These are phyloP conservation scores for Penstemon eatonii DNA, from an alignment of 257 asterid genomes.

Conservation along the genomic window DNA sequence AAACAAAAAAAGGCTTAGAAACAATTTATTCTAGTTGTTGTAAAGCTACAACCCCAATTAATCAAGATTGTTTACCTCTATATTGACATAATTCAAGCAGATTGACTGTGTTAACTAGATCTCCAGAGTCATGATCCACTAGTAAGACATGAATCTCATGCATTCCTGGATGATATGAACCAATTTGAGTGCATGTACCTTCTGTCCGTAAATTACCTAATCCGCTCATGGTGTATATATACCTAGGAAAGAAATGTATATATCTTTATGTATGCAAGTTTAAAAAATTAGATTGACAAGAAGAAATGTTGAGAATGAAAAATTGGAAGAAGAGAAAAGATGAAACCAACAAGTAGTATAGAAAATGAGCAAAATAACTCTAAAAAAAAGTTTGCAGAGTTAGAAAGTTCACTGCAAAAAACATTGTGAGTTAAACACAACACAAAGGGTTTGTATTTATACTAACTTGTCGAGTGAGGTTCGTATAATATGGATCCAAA, in stretches of 20 bases:
- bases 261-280: neutral
- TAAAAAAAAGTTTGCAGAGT: neutral
- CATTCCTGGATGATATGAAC: neutral
- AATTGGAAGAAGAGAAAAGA: neutral
- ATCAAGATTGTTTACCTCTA: conserved; percentile 16
- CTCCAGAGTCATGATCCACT: conserved; percentile 25
- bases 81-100: conserved; percentile 3
- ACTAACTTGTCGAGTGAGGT: too few relatives aligned
- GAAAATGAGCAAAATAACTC: too few relatives aligned
- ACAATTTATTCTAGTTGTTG: neutral
- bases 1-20: neutral
- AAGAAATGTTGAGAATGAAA: neutral
- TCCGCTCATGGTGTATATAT: neutral
- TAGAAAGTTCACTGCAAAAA: neutral
- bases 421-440: too few relatives aligned
- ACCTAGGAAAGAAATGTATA: neutral
- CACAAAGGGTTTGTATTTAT: neutral
- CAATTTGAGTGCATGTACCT: neutral
- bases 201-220: neutral
- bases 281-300: neutral
- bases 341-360: neutral
- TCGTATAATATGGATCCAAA: too few relatives aligned
- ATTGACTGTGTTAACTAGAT: neutral
- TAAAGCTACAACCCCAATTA: neutral
- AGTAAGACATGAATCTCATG: conserved; percentile 23